phyloP scores from a whole-genome alignment of 75 land plant genomes.

The Adiantum capillusveneris region DNA sequence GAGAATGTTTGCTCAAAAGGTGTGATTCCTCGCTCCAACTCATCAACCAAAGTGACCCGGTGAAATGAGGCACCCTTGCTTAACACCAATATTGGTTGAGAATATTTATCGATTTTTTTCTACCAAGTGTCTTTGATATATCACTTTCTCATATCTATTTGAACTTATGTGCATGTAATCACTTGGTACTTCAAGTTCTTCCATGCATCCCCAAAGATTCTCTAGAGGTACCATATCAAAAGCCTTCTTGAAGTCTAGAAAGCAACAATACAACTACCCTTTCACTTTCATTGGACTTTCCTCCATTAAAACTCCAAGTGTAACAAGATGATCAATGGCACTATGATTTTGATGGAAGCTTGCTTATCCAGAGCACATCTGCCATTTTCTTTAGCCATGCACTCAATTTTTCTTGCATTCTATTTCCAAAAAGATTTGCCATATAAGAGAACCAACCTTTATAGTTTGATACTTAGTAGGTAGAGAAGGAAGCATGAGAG shows the following conservation, averaged over 20 bases:
- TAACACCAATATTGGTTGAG: not conserved
- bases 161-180: not conserved
- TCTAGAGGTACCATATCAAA: conserved; percentile 2
- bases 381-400: not conserved
- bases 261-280: conserved; percentile 4
- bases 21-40: not conserved
- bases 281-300: not conserved
- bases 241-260: conserved; percentile 6
- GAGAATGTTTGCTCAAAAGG: no score
- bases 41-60: not conserved
- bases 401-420: not conserved
- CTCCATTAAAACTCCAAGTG: not conserved
- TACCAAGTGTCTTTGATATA: not conserved
- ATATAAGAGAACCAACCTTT: not conserved
- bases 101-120: not conserved
- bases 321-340: not conserved
- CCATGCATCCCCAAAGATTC: conserved; percentile 5
- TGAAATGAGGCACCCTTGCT: not conserved
- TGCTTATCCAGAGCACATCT: not conserved
- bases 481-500: no score
- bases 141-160: not conserved
- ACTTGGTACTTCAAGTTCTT: conserved; percentile 1
- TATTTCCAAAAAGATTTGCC: not conserved
- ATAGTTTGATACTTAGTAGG: not conserved
- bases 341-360: not conserved